Conservation (phyloP, 2,329 filamentous ascomycete genomes). For the Leptoxyphium fumago region DNA sequence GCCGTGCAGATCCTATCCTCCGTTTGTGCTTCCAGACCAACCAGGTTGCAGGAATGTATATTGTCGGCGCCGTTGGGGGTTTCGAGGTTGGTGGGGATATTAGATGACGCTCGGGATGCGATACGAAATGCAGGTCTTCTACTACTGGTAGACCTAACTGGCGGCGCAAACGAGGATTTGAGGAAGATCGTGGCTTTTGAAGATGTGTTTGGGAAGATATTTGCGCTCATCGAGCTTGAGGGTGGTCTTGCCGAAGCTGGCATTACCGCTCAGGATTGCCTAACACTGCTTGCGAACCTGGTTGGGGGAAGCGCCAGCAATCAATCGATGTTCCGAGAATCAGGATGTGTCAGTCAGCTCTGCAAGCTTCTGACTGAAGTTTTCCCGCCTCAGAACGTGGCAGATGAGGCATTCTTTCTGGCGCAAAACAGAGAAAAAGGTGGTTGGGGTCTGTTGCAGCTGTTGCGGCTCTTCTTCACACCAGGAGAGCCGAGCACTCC, state of each 20-base stretch:
- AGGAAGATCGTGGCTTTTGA: constrained; percentile 95
- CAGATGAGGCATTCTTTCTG: constrained; percentile 11
- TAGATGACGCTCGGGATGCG: constrained; percentile 77
- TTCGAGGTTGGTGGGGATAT: constrained; percentile 64
- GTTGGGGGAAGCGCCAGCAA: constrained; percentile 79
- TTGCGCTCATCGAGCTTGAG: constrained; percentile 66
- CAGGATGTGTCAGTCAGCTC: constrained; percentile 62
- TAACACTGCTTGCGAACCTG: constrained; percentile 81
- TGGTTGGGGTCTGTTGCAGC: constrained; percentile 73
- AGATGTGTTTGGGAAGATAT: constrained; percentile 78
- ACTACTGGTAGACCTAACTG: constrained; percentile 74
- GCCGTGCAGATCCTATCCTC: constrained; percentile 77
- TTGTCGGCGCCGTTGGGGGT: constrained; percentile 80
- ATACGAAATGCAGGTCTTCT: constrained; percentile 73
- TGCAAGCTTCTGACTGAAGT: constrained; percentile 45
- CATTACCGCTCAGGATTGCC: constrained; percentile 78
- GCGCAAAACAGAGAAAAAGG: constrained; percentile 66
- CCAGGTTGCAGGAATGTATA: constrained; percentile 88
- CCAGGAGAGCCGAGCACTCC: constrained; percentile 65
- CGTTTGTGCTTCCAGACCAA: constrained; percentile 70
- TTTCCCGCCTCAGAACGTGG: constrained; percentile 29
- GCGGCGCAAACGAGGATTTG: constrained; percentile 66
- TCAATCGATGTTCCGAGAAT: constrained; percentile 85
- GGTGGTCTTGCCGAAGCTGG: constrained; percentile 72
- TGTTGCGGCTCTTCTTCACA: constrained; percentile 74